Conservation (phyloP, 257 asterid genomes). For the Mentha longifolia region DNA sequence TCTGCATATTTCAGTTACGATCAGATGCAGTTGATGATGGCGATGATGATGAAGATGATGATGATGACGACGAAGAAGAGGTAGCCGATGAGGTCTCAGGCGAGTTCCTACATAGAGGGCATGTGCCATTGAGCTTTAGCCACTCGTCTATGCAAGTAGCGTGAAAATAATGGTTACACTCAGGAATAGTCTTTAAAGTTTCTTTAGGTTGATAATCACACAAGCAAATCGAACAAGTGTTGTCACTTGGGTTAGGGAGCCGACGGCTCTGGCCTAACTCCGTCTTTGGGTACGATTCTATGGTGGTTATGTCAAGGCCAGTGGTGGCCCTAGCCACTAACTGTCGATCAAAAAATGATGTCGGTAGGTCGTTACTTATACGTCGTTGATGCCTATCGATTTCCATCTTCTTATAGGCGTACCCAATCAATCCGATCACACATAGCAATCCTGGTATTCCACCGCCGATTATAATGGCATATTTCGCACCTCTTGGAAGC, state of each 20-base stretch:
- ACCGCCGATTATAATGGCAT: conserved; percentile 59
- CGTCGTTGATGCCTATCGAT: conserved; percentile 15
- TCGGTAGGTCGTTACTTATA: conserved; percentile 31
- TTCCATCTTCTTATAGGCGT: conserved; percentile 36
- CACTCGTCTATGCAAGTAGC: conserved; percentile 77
- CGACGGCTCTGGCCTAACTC: conserved; percentile 71
- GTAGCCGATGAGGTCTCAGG: conserved; percentile 43
- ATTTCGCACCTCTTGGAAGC: conserved; percentile 68
- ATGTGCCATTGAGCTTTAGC: conserved; percentile 77
- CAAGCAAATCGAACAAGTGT: conserved; percentile 72
- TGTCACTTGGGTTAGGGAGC: conserved; percentile 55
- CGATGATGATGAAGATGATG: conserved; percentile 41
- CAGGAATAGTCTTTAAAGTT: conserved; percentile 63
- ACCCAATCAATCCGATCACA: conserved; percentile 52
- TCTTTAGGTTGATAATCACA: conserved; percentile 71
- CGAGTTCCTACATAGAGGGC: conserved; percentile 78
- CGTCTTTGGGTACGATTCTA: conserved; percentile 70
- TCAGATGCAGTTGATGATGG: conserved; percentile 31
- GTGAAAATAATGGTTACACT: conserved; percentile 80
- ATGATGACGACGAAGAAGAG: conserved; percentile 42
- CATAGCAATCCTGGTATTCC: conserved; percentile 71
- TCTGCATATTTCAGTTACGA: background rate
- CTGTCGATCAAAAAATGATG: conserved; percentile 26
- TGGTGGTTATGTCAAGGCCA: conserved; percentile 65
- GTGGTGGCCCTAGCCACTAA: conserved; percentile 15